Conservation (phyloP, 495 filamentous ascomycete genomes). For the Oidiodendron maius region DNA sequence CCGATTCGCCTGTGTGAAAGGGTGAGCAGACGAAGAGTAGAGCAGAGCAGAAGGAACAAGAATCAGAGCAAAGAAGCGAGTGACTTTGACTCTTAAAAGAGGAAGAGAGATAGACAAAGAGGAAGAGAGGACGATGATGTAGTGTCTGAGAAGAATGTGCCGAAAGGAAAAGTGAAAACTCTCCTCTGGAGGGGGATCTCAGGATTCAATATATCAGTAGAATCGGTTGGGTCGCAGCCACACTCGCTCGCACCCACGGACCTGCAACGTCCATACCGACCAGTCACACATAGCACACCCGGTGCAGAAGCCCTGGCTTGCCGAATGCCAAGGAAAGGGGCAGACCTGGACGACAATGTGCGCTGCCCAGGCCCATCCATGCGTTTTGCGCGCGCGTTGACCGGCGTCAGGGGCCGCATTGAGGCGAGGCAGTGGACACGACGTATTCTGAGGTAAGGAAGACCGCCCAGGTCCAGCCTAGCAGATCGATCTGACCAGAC, state of each 20-base stretch:
- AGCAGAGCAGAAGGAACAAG: no score
- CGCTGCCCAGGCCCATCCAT: neutral
- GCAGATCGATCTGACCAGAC: no score
- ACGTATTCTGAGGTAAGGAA: neutral
- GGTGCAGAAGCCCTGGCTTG: neutral
- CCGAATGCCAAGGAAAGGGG: neutral
- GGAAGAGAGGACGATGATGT: conserved; percentile 26
- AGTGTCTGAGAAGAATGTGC: conserved; percentile 25
- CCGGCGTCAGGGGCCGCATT: neutral
- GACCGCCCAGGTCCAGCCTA: no score
- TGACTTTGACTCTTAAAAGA: conserved; percentile 42
- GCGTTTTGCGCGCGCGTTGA: conserved; percentile 22
- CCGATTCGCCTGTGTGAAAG: no score
- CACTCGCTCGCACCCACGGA: no score
- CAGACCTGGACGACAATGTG: neutral
- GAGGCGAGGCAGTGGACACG: neutral
- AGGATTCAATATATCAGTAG: conserved; percentile 22
- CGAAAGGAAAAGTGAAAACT: conserved; percentile 22
- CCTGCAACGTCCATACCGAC: conserved; percentile 14
- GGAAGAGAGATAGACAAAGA: conserved; percentile 15
- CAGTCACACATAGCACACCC: conserved; percentile 8
- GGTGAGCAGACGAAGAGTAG: no score
- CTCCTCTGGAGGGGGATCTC: conserved; percentile 12
- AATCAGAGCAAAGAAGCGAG: conserved; percentile 53
- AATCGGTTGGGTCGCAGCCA: conserved; percentile 16